A percentile compares a stretch with the other conserved stretches of the same genome.
Conservation (phyloP, 441 rosid genomes). For the Populus hybrid region DNA sequence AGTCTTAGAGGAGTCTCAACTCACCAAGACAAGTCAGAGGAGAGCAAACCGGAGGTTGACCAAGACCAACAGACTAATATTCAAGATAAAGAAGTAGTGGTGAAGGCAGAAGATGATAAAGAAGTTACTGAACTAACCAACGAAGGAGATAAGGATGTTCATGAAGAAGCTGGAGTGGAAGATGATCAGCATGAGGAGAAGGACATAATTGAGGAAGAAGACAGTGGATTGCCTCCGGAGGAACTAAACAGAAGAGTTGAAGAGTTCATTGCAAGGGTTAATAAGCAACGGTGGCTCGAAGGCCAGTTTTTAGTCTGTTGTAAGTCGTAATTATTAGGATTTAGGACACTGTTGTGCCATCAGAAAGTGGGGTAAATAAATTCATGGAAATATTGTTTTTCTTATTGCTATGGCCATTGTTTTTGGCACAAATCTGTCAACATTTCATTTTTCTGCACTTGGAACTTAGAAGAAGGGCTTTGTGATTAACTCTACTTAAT, state of each 20-base stretch:
- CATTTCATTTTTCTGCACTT: neutral
- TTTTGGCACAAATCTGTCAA: neutral
- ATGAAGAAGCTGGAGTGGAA: constrained; percentile 6
- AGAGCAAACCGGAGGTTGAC: neutral
- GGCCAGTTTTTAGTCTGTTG: constrained; percentile 23
- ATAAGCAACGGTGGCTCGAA: constrained; percentile 58
- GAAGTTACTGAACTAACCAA: neutral
- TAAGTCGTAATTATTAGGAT: constrained; percentile 17
- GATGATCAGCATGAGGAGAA: constrained; percentile 9
- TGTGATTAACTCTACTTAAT: neutral
- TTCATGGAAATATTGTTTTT: neutral
- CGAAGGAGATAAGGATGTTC: neutral
- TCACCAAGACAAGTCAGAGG: constrained; percentile 16
- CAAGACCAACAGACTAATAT: neutral
- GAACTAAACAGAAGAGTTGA: constrained; percentile 54
- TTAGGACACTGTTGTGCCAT: neutral
- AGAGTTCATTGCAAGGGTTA: constrained; percentile 68
- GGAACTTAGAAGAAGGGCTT: neutral
- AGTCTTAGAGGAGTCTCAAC: constrained; percentile 11
- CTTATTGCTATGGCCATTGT: neutral
- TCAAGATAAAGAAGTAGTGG: neutral
- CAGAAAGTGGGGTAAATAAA: neutral
- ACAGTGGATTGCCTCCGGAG: constrained; percentile 30
- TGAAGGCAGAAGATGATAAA: neutral
- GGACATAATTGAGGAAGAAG: constrained; percentile 19